A percentile compares a stretch with the other conserved stretches of the same genome.
Evolutionary conservation across 2,329 filamentous ascomycete genomes (phyloP).

Genomic region (Fusarium haematococcum): DNA sequence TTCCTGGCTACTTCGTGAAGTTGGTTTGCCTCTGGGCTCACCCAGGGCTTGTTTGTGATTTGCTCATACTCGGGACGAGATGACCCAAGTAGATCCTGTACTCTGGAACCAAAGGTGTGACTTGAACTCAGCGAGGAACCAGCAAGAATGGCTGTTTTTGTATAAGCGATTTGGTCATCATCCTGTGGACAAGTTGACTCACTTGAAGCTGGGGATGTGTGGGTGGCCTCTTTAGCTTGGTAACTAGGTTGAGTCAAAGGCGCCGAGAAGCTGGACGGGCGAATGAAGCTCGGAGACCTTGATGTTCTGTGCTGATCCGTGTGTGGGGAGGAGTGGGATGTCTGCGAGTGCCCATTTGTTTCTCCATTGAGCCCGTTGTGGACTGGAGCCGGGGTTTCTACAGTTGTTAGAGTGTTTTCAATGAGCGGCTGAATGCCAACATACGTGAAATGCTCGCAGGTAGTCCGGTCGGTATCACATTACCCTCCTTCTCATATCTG

Average conservation of each 20-base stretch:
- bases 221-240: slow-evolving; percentile 7
- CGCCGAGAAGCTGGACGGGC: slow-evolving; percentile 41
- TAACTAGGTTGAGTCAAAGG: slow-evolving; percentile 27
- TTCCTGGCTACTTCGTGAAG: slow-evolving; percentile 23
- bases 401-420: neutral
- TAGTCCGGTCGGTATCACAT: slow-evolving; percentile 15
- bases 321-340: slow-evolving; percentile 36
- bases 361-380: slow-evolving; percentile 14
- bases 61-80: slow-evolving; percentile 27
- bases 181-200: neutral
- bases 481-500: slow-evolving; percentile 40
- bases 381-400: slow-evolving; percentile 8
- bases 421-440: neutral
- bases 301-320: slow-evolving; percentile 28
- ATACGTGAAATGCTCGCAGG: slow-evolving; percentile 30
- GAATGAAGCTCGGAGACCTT: slow-evolving; percentile 39
- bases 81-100: slow-evolving; percentile 40
- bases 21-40: slow-evolving; percentile 34
- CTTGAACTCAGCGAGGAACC: slow-evolving; percentile 42
- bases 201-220: slow-evolving; percentile 41
- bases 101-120: slow-evolving; percentile 41
- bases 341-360: slow-evolving; percentile 20
- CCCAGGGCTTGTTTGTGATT: slow-evolving; percentile 23
- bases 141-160: slow-evolving; percentile 35
- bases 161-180: neutral